Conservation (phyloP, 495 filamentous ascomycete genomes). For the Oleoguttula mirabilis region DNA sequence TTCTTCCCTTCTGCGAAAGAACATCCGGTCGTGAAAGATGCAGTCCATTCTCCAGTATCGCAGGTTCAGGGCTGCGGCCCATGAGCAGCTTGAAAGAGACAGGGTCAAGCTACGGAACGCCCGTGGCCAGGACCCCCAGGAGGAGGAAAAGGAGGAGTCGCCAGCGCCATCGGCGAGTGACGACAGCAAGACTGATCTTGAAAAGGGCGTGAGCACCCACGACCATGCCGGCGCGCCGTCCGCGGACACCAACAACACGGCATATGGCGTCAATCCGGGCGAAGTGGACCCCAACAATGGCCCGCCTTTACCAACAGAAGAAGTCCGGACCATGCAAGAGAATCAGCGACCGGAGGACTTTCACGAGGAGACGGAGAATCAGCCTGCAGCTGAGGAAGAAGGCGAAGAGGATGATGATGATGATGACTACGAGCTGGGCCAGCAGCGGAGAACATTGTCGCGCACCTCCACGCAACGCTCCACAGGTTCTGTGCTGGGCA, state of each 20-base stretch:
- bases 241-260: neutral
- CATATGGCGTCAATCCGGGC: constrained; percentile 8
- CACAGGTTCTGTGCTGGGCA: constrained; percentile 26
- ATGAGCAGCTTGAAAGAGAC: constrained; percentile 24
- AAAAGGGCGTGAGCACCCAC: constrained; percentile 5
- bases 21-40: constrained; percentile 17
- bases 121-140: neutral
- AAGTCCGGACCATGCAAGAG: constrained; percentile 2
- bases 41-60: constrained; percentile 32
- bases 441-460: constrained; percentile 11
- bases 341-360: constrained; percentile 5
- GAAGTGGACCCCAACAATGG: constrained; percentile 5
- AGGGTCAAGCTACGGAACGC: constrained; percentile 7
- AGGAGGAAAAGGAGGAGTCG: neutral
- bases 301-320: constrained; percentile 1
- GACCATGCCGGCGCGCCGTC: neutral
- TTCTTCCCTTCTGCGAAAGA: no score
- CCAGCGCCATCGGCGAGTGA: constrained; percentile 2
- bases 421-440: constrained; percentile 12
- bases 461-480: constrained; percentile 18
- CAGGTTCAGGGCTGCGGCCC: constrained; percentile 29
- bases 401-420: constrained; percentile 11
- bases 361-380: neutral
- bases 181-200: constrained; percentile 8
- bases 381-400: constrained; percentile 18